Evolutionary conservation across 495 filamentous ascomycete genomes (phyloP), one percentile per base, ranked within the genome.

Genomic region (Rusavskia elegans): DNA sequence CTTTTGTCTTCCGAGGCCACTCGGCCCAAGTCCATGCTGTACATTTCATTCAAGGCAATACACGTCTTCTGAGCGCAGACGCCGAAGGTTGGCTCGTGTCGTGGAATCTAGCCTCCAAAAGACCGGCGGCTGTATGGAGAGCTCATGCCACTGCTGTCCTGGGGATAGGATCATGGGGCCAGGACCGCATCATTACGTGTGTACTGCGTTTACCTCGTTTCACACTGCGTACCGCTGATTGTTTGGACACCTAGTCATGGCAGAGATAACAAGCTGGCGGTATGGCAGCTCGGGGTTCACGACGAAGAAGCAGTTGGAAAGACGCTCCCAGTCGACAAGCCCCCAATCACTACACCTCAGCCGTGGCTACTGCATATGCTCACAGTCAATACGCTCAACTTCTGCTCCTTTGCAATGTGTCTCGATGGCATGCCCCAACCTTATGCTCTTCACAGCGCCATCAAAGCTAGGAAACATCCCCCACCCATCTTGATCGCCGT

Each of bases 341-440:
- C 56, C 62, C 46, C 52, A 41, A 45, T 55, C 14, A 49, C 55
- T 45, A 44, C 59, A 49, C 72, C 70, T 21, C 76, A 85, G 61
- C 92, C 92, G 16, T 95, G 88, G 88, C 67, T 97, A 5, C 66
- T 95, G 35, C 78, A 93, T 70, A 77, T 85, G 32, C 64, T 98
- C 5, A 70, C 83, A 29, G 86, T 97, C 39, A 96, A 95, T 63
- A 86, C 92, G 16, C 75, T 97, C 64, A 98, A 96, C 64, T 98
- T 97, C 62, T 98, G 92, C 58, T 79, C 86, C 1, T 98, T 98
- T 63, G 77, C 84, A 4, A 77, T 79, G 53, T 84, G 78, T 55
- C 57, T 61, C 27, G 60, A 63, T 45, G 55, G 50, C 36, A 55
- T 63, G 44, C 52, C 59, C 21, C 48, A 48, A 20, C 20, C 50